Evolutionary conservation across 78 protist genomes (phyloP).

Genomic region (Ministeria vibrans): DNA sequence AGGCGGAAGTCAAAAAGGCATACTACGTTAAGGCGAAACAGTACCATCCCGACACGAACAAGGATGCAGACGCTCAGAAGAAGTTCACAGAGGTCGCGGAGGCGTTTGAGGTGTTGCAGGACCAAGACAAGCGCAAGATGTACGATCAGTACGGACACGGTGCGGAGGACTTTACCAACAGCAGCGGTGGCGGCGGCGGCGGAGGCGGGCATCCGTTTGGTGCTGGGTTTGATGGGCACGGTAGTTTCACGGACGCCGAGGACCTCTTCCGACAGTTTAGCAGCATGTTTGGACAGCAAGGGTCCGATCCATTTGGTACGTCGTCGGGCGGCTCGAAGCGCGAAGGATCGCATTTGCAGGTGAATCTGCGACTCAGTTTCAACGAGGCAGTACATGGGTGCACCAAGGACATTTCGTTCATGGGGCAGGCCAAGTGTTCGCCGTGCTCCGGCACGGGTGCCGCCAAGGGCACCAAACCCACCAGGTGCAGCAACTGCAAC

Average conservation of each 20-base stretch:
- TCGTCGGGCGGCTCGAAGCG: too few relatives aligned
- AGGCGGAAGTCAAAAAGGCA: too few relatives aligned
- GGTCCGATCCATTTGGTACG: too few relatives aligned
- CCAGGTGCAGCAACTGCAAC: too few relatives aligned
- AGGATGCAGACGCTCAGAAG: slow-evolving; percentile 6
- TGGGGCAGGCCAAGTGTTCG: too few relatives aligned
- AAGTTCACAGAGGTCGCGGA: slow-evolving; percentile 17
- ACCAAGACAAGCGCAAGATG: neutral
- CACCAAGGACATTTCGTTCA: too few relatives aligned
- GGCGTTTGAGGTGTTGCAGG: slow-evolving; percentile 29
- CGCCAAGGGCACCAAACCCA: too few relatives aligned
- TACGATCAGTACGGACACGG: neutral
- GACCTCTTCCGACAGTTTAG: neutral
- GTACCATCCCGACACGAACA: slow-evolving; percentile 37
- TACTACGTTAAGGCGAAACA: too few relatives aligned
- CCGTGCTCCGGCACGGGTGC: too few relatives aligned
- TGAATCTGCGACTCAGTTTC: too few relatives aligned
- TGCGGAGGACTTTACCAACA: neutral
- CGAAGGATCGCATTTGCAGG: too few relatives aligned
- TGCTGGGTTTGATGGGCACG: neutral
- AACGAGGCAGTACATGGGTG: too few relatives aligned
- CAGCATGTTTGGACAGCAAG: neutral
- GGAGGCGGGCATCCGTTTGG: neutral
- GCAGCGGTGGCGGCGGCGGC: neutral
- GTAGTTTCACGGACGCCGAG: neutral